These are phyloP conservation scores for Cupressus sempervirens DNA, from an alignment of 75 land plant species.

Conservation along the genomic window DNA sequence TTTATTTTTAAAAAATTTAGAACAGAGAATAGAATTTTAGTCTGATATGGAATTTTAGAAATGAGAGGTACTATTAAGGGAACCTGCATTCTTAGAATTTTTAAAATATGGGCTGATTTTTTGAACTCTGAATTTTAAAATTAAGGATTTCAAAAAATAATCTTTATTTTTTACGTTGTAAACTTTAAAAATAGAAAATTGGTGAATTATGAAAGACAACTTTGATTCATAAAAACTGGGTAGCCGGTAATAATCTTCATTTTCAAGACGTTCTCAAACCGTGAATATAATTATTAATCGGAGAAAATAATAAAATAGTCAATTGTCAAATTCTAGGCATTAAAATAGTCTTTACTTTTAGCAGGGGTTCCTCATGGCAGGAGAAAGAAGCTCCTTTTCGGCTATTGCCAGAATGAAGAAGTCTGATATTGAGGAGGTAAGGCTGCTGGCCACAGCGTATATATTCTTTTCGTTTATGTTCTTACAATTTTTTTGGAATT, in stretches of 20 bases:
- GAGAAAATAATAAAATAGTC: too few relatives aligned
- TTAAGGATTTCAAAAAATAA: not conserved
- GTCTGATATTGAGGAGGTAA: slow-evolving; percentile 12
- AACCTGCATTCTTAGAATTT: too few relatives aligned
- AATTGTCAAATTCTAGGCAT: too few relatives aligned
- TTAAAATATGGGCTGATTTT: too few relatives aligned
- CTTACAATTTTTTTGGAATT: not conserved
- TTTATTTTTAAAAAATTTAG: too few relatives aligned
- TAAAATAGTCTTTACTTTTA: not conserved
- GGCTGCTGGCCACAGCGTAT: not conserved
- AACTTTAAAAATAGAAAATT: too few relatives aligned
- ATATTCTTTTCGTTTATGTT: not conserved
- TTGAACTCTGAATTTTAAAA: too few relatives aligned
- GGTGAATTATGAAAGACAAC: not conserved
- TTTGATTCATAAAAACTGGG: not conserved
- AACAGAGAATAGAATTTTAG: too few relatives aligned
- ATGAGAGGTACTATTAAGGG: too few relatives aligned
- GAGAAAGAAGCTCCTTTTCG: not conserved
- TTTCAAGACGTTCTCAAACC: not conserved
- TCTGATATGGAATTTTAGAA: too few relatives aligned
- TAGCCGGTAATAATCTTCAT: not conserved
- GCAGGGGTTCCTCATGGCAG: slow-evolving; percentile 1
- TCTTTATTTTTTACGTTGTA: too few relatives aligned
- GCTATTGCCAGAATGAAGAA: not conserved
- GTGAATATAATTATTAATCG: too few relatives aligned